Base-by-base conservation (phyloP, 2,329 filamentous ascomycete species). In the Colletotrichum destructivum region DNA sequence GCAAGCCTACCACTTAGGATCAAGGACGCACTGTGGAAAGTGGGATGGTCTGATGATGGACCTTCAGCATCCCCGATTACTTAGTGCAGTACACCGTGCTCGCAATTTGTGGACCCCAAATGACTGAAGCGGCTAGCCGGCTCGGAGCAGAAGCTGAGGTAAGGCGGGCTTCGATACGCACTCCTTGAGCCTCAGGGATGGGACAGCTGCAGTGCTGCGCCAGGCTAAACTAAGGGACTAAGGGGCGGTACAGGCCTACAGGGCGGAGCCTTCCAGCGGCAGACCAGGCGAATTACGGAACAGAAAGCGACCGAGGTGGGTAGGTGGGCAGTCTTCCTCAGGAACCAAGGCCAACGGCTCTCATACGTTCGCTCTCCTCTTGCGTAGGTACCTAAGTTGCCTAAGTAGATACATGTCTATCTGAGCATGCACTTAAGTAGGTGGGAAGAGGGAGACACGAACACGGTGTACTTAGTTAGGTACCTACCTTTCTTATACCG, bases 21-120 rank as follows among this genome's bases (percentile, higher is more conserved):
- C 21, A 3, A 71, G 57, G 44, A 59, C 54, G 65, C 65, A 69
- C 69, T 69, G 70, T 72, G 44, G 46, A 61, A 71, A 72, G 70
- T 72, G 70, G 70, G 61, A 72, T 72, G 70, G 67, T 62, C 70
- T 72, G 70, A 72, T 72, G 49, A 71, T 72, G 67, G 62, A 66
- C 61, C 70, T 66, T 12, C 38, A 59, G 38, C 23, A 55, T 59
- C 61, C 42, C 56, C 55, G 38, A 62, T 66, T 56, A 61, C 55
- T 71, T 66, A 60, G 59, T 47, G 21, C 51, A 35, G 15, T 69
- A 65, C 46, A 15, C 69, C 69, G 65, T 72, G 69, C 69, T 69
- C 46, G 40, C 59, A 15, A 55, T 38, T 26, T 63, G 46, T 72
- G 65, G 69, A 60, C 46, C 59, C 59, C 26, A 44, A 62, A 23